phyloP scores from a whole-genome alignment of 73 alveolate species.

The Paramecium sonneborni region DNA sequence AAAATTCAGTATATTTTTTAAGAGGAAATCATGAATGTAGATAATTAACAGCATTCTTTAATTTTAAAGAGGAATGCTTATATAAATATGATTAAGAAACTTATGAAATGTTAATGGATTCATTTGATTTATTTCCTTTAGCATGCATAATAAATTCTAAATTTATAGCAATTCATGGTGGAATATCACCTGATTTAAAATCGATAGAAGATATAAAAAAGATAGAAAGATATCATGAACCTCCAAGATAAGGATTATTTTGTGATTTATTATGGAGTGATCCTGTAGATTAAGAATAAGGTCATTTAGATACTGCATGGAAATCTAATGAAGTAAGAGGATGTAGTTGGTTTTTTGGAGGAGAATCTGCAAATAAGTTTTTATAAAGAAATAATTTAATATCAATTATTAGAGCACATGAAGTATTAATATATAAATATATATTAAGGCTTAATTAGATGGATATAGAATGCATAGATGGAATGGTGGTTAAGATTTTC shows the following conservation, averaged over 20 bases:
- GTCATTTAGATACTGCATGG: conserved; percentile 69
- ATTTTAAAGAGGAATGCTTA: conserved; percentile 83
- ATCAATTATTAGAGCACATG: conserved; percentile 93
- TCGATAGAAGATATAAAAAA: conserved; percentile 82
- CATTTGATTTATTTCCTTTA: conserved; percentile 81
- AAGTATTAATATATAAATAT: conserved; percentile 26
- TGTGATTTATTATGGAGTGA: conserved; percentile 89
- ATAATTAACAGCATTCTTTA: conserved; percentile 87
- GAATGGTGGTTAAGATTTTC: conserved; percentile 90
- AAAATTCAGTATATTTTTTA: conserved; percentile 78
- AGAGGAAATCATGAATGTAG: conserved; percentile 94
- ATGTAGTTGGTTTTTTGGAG: conserved; percentile 82
- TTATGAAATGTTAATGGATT: conserved; percentile 80
- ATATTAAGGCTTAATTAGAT: conserved; percentile 78
- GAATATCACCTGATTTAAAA: conserved; percentile 82
- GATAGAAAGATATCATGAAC: conserved; percentile 77
- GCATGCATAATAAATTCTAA: conserved; percentile 77
- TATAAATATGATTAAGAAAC: conserved; percentile 76
- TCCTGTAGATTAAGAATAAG: conserved; percentile 86
- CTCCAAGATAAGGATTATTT: conserved; percentile 83
- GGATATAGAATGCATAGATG: conserved; percentile 96
- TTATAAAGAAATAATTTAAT: conserved; percentile 74
- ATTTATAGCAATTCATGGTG: conserved; percentile 85
- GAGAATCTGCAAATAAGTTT: conserved; percentile 80
- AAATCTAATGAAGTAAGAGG: conserved; percentile 80